These are phyloP conservation scores for Yamadazyma dendronema DNA, from an alignment of 1,139 yeast genomes.

Conservation along the genomic window DNA sequence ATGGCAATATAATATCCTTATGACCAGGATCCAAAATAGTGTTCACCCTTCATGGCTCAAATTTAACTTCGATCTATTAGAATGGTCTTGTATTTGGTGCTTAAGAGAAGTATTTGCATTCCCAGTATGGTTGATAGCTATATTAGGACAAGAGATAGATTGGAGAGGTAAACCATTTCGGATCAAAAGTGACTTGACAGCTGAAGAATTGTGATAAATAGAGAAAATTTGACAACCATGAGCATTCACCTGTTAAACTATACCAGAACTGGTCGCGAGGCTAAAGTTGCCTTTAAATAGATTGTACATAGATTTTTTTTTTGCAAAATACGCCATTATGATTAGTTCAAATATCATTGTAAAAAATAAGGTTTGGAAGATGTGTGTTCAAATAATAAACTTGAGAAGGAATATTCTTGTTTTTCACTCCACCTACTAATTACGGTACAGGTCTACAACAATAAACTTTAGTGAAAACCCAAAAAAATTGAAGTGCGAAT, in stretches of 20 bases:
- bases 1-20: conserved; percentile 51
- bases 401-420: neutral
- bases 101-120: conserved; percentile 72
- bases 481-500: neutral
- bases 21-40: conserved; percentile 23
- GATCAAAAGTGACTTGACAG: conserved; percentile 72
- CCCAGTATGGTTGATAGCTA: conserved; percentile 82
- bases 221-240: neutral
- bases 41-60: conserved; percentile 30
- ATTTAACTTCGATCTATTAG: conserved; percentile 12
- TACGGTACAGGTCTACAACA: neutral
- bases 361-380: too few species aligned
- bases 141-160: conserved; percentile 72
- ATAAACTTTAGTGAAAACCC: neutral
- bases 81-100: conserved; percentile 53
- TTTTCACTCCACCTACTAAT: too few species aligned
- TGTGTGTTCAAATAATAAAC: too few species aligned
- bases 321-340: too few species aligned
- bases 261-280: too few species aligned
- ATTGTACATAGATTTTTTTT: conserved; percentile 1
- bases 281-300: neutral
- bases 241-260: too few species aligned
- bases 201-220: conserved; percentile 52
- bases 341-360: too few species aligned
- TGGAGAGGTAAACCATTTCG: conserved; percentile 83